Evolutionary conservation across 73 alveolate genomes (phyloP).

Genomic region (Symbiodinium natans): DNA sequence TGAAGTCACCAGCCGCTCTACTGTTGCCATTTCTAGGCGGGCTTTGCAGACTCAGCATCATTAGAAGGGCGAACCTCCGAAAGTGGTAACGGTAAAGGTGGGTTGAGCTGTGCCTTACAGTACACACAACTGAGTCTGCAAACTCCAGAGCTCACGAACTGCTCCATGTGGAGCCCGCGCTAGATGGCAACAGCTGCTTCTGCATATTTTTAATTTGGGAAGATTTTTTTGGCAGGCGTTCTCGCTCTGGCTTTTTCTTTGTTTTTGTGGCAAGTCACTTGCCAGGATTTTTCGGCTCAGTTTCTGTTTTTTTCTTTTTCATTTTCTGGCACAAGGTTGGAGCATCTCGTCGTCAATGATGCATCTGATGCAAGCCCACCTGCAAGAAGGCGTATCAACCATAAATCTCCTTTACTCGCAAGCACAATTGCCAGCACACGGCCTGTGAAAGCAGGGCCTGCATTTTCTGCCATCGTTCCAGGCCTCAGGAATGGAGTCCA

Average conservation of each 20-base stretch:
- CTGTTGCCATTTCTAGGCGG: background rate
- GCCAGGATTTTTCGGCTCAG: conserved; percentile 44
- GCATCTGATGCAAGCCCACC: conserved; percentile 6
- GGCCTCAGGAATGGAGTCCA: conserved; percentile 11
- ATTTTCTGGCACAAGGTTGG: background rate
- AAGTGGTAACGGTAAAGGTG: background rate
- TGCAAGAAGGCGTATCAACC: background rate
- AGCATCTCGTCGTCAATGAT: background rate
- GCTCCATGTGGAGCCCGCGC: background rate
- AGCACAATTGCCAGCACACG: background rate
- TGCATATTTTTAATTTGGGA: conserved; percentile 56
- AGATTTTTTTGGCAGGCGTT: conserved; percentile 88
- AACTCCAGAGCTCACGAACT: background rate
- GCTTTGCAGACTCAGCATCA: background rate
- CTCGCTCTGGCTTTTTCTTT: conserved; percentile 37
- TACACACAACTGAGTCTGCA: too few species aligned
- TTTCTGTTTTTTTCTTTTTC: conserved; percentile 29
- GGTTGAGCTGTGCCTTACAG: too few species aligned
- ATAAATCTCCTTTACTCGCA: too few species aligned
- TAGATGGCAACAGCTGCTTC: conserved; percentile 38
- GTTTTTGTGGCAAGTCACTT: background rate
- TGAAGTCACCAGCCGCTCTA: background rate
- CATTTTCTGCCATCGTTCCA: conserved; percentile 75
- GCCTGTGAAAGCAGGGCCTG: conserved; percentile 49
- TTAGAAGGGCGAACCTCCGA: background rate